A percentile compares a stretch with the other conserved stretches of the same genome.
Conservation (phyloP, 129 eudicot species). For the Artemisia tridentata region DNA sequence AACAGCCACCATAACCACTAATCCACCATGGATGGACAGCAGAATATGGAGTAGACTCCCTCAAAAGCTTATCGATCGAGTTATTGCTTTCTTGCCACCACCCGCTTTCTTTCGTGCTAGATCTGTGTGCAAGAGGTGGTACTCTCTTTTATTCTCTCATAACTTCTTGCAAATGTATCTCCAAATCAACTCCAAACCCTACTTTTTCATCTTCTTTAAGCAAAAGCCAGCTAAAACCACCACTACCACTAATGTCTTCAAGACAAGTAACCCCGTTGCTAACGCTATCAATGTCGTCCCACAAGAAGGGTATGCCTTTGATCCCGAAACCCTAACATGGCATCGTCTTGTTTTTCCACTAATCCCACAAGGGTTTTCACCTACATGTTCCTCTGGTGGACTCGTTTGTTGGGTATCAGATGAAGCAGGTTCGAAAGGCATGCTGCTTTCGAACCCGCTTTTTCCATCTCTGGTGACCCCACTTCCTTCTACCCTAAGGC, state of each 20-base stretch:
- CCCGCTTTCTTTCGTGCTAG: conserved; percentile 83
- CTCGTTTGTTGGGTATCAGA: conserved; percentile 82
- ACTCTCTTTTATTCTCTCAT: conserved; percentile 68
- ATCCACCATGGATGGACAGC: conserved; percentile 72
- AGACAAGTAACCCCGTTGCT: background rate
- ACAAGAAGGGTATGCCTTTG: conserved; percentile 59
- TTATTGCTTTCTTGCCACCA: conserved; percentile 78
- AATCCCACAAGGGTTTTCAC: conserved; percentile 72
- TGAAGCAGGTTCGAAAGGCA: conserved; percentile 64
- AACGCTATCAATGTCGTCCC: conserved; percentile 15
- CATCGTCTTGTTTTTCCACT: conserved; percentile 55
- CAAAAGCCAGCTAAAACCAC: conserved; percentile 47
- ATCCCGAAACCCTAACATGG: conserved; percentile 67
- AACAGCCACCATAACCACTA: conserved; percentile 7
- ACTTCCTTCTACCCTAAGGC: conserved; percentile 68
- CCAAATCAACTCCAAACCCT: conserved; percentile 57
- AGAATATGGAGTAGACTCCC: conserved; percentile 93
- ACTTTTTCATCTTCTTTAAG: conserved; percentile 78
- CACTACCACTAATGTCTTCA: conserved; percentile 12
- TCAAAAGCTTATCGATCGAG: conserved; percentile 59
- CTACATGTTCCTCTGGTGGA: conserved; percentile 75
- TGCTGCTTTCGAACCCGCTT: conserved; percentile 69
- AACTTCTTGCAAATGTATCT: conserved; percentile 64
- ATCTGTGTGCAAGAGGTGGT: conserved; percentile 86
- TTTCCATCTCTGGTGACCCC: conserved; percentile 48